phyloP scores from a whole-genome alignment of 2,329 filamentous ascomycete genomes.

The Epichloe coenophiala region DNA sequence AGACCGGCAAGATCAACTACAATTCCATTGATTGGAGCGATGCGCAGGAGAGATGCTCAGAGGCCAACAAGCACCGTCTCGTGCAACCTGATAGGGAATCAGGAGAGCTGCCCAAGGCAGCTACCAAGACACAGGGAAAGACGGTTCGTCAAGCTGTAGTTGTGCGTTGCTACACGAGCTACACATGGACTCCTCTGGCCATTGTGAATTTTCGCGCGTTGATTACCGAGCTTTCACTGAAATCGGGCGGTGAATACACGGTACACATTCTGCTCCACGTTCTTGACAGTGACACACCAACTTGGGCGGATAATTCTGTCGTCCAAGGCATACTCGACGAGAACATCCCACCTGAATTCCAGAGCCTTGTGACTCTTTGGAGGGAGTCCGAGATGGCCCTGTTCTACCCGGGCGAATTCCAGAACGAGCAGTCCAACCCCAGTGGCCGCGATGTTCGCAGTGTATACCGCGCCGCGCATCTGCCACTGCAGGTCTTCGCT shows the following conservation, averaged over 20 bases:
- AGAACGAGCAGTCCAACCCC: slow-evolving; percentile 49
- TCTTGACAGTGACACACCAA: slow-evolving; percentile 62
- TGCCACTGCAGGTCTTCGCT: slow-evolving; percentile 52
- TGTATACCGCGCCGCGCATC: slow-evolving; percentile 52
- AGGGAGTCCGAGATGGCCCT: slow-evolving; percentile 73
- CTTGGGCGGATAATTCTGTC: slow-evolving; percentile 66
- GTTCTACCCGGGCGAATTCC: slow-evolving; percentile 60
- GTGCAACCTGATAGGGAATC: slow-evolving; percentile 24
- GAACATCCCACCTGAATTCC: slow-evolving; percentile 60
- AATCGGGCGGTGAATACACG: slow-evolving; percentile 68
- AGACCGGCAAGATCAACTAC: slow-evolving; percentile 43
- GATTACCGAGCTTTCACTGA: slow-evolving; percentile 63
- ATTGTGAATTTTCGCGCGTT: slow-evolving; percentile 72
- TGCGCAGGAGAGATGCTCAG: slow-evolving; percentile 39
- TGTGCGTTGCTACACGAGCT: slow-evolving; percentile 68
- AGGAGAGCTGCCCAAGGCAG: slow-evolving; percentile 17
- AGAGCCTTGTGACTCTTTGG: slow-evolving; percentile 69
- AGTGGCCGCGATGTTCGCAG: slow-evolving; percentile 48
- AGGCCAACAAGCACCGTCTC: slow-evolving; percentile 52
- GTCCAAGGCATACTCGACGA: slow-evolving; percentile 58
- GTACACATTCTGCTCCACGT: slow-evolving; percentile 79
- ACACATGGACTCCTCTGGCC: slow-evolving; percentile 63
- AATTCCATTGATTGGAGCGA: slow-evolving; percentile 39
- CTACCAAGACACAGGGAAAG: slow-evolving; percentile 16
- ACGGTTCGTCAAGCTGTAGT: slow-evolving; percentile 58